These are phyloP conservation scores for Camelina neglecta DNA, from an alignment of 345 rosid genomes.

Conservation along the genomic window DNA sequence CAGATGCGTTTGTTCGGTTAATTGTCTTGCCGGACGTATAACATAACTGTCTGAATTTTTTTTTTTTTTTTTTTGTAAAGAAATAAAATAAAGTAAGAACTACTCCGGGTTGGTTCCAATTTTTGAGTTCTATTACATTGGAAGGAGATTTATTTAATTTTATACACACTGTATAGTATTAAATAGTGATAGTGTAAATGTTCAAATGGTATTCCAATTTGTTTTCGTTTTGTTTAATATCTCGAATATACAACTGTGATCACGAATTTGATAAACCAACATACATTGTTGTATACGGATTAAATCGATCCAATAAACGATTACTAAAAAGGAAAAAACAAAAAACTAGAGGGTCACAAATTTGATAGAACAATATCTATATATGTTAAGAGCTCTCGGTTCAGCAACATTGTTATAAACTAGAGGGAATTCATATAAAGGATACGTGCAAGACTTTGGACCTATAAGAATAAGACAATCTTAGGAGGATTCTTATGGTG, in stretches of 20 bases:
- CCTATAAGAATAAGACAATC: neutral
- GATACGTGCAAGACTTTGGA: neutral
- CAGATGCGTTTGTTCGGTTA: constrained; percentile 40
- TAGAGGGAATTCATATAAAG: neutral
- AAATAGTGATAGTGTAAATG: too few relatives aligned
- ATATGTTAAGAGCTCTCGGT: neutral
- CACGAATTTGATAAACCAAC: neutral
- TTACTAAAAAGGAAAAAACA: neutral
- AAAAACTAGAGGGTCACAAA: neutral
- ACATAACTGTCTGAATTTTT: constrained; percentile 11
- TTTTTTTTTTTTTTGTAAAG: neutral
- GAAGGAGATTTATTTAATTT: neutral
- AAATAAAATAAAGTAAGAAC: too few relatives aligned
- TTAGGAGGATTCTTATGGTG: neutral
- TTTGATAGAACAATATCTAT: neutral
- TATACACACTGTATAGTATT: neutral
- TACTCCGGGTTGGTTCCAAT: neutral
- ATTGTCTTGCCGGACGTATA: constrained; percentile 20
- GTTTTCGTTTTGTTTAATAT: neutral
- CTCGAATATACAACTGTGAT: neutral
- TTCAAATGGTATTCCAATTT: too few relatives aligned
- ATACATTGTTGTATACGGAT: neutral
- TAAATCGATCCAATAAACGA: neutral
- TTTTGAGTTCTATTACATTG: neutral
- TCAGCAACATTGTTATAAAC: neutral